phyloP scores from a whole-genome alignment of 495 filamentous ascomycete species.

The Aspergillus baeticus region DNA sequence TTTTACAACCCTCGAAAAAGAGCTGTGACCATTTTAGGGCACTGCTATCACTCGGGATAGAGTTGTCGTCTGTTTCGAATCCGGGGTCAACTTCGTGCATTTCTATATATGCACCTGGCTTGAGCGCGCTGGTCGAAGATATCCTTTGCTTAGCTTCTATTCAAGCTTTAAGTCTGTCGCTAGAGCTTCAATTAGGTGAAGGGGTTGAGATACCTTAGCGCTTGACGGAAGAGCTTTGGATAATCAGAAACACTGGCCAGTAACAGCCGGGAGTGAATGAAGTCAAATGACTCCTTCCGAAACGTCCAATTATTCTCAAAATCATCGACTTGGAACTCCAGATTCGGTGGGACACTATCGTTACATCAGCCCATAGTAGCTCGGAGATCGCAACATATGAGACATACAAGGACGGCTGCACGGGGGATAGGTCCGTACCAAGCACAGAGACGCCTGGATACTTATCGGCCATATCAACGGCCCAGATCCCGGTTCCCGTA shows the following conservation, averaged over 20 bases:
- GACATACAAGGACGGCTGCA: neutral
- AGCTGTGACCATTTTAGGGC: neutral
- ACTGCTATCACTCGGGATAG: neutral
- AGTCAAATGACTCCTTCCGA: neutral
- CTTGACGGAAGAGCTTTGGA: neutral
- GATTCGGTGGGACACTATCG: neutral
- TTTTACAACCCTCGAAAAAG: neutral
- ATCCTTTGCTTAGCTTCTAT: neutral
- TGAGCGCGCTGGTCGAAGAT: neutral
- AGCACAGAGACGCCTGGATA: neutral
- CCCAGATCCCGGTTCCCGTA: conserved; percentile 9
- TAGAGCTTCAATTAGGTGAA: neutral
- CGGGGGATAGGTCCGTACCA: neutral
- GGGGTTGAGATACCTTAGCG: neutral
- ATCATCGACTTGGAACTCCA: neutral
- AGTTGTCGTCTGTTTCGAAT: neutral
- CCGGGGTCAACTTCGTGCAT: neutral
- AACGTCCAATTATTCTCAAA: neutral
- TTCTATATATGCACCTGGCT: neutral
- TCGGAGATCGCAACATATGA: neutral
- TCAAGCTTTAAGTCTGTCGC: neutral
- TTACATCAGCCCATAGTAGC: neutral
- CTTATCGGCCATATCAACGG: conserved; percentile 7
- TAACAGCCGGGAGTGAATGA: neutral
- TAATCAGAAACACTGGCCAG: neutral